phyloP scores from a whole-genome alignment of 805 yeast genomes.

The Spathaspora boniae region DNA sequence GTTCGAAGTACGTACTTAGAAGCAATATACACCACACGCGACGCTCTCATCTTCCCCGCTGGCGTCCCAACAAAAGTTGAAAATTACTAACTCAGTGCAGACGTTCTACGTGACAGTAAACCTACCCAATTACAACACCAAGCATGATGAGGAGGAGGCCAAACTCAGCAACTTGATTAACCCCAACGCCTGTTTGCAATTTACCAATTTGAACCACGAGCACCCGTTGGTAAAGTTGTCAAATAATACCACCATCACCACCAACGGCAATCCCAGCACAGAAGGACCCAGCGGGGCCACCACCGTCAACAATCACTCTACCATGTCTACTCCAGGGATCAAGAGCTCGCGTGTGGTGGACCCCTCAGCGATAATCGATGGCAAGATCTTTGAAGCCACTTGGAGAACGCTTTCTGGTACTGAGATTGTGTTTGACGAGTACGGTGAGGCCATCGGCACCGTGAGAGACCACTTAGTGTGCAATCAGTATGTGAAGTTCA shows the following conservation, averaged over 20 bases:
- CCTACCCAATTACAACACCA: slow-evolving; percentile 19
- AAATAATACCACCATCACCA: slow-evolving; percentile 18
- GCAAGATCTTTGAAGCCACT: slow-evolving; percentile 61
- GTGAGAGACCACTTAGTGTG: slow-evolving; percentile 38
- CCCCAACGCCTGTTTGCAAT: slow-evolving; percentile 40
- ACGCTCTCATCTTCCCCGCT: slow-evolving; percentile 4
- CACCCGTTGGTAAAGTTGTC: slow-evolving; percentile 36
- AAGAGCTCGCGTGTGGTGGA: slow-evolving; percentile 19
- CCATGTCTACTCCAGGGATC: not conserved
- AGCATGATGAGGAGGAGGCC: slow-evolving; percentile 8
- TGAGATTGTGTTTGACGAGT: slow-evolving; percentile 45
- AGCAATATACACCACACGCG: not conserved
- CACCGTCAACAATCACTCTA: not conserved
- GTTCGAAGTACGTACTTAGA: slow-evolving; percentile 18
- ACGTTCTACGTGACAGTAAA: slow-evolving; percentile 33
- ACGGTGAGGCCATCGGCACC: slow-evolving; percentile 38
- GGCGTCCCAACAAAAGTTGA: slow-evolving; percentile 22
- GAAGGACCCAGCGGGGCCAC: slow-evolving; percentile 2
- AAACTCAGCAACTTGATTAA: slow-evolving; percentile 24
- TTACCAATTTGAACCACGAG: slow-evolving; percentile 29
- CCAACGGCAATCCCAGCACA: too few relatives aligned
- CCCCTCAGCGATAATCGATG: slow-evolving; percentile 34
- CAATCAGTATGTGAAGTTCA: slow-evolving; percentile 23
- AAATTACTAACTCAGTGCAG: slow-evolving; percentile 16
- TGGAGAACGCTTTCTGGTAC: slow-evolving; percentile 84